Evolutionary conservation across 306 rosid genomes (phyloP), one percentile per base, ranked within the genome.

Genomic region (Glycine soja): DNA sequence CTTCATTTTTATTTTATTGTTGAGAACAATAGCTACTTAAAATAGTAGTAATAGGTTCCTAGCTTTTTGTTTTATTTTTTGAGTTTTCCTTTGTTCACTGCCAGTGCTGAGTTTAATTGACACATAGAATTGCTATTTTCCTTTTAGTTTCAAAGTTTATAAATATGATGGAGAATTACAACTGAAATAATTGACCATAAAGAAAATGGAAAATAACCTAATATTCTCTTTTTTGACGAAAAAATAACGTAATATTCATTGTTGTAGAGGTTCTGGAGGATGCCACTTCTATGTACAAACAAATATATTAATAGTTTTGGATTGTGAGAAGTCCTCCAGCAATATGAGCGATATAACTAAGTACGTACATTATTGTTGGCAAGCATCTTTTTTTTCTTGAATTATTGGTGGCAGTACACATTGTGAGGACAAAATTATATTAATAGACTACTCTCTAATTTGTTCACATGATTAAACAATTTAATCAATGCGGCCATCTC

Each of bases 371-470:
- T 66, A 74, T 77, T 67, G 61, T 86, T 77, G 36, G 64, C 4
- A 15, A 81, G 76, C 80, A 67, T 77, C 63, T 76, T 76, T 73
- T 56, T 38, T 16, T 30, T 40, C 52, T 61, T 58, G 72, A 76
- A 86, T 86, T 87, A 87, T 87, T 81, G 83, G 51, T 61, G 76
- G 34, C 65, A 70, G 80, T 59, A 53, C 69, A 6, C 18, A 72
- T 47, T 51, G 45, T 75, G 70, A 70, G 80, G 66, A 74, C 80
- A 84, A 51, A 68, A 74, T 79, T 74, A 67, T 30, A 57, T 42
- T 6, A 75, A 59, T 84, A 48, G 87, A 76, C 34, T 74, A 53
- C 36, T 76, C 79, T 47, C 40, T 76, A n/a, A 65, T 71, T 48
- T 72, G 80, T 45, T 53, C 77, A 76, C 85, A 81, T 76, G 85